Evolutionary conservation across 169 alveolate genomes (phyloP).

Genomic region (Blepharisma undulans): DNA sequence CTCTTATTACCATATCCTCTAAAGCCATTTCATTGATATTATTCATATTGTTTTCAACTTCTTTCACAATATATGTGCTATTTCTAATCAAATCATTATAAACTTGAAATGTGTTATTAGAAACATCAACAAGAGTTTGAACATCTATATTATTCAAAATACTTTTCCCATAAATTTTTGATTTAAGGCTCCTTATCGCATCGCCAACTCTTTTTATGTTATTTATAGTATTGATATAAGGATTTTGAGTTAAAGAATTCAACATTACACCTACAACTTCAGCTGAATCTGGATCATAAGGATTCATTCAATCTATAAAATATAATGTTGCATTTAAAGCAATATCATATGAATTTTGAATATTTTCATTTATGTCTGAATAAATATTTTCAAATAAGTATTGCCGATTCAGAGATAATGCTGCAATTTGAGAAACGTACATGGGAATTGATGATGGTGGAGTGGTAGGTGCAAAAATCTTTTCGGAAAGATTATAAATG

Average conservation of each 20-base stretch:
- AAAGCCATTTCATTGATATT: background rate
- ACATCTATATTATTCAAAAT: background rate
- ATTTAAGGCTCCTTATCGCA: background rate
- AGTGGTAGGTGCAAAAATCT: background rate
- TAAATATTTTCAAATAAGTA: background rate
- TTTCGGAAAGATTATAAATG: background rate
- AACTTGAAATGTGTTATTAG: background rate
- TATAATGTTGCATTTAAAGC: background rate
- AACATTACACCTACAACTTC: background rate
- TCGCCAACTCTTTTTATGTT: background rate
- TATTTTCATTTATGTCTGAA: background rate
- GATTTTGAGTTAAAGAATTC: background rate
- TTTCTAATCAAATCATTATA: background rate
- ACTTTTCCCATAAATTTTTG: background rate
- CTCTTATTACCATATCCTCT: background rate
- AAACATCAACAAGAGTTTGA: background rate
- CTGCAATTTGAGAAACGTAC: background rate
- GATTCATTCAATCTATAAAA: background rate
- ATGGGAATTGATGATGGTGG: background rate
- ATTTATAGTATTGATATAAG: background rate
- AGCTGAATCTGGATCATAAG: background rate
- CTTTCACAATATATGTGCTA: background rate
- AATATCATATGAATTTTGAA: background rate
- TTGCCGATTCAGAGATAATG: background rate
- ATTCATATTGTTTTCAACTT: background rate